These are phyloP conservation scores for Trypanosoma lewisi DNA, from an alignment of 208 protist genomes.

Conservation along the genomic window DNA sequence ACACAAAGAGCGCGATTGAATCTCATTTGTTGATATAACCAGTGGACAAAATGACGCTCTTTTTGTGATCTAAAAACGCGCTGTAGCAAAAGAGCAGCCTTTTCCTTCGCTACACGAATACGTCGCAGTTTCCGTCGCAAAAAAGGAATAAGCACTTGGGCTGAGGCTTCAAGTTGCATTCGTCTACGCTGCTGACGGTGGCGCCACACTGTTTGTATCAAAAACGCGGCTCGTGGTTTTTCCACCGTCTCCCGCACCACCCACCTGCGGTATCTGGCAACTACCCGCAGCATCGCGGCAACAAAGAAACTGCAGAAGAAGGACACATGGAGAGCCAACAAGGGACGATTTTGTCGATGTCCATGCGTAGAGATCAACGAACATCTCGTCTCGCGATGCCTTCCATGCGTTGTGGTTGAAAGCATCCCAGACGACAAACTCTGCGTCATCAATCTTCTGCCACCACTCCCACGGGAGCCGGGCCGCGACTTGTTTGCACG, in stretches of 20 bases:
- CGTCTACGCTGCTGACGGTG: slow-evolving; percentile 39
- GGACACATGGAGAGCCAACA: neutral
- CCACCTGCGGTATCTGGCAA: slow-evolving; percentile 26
- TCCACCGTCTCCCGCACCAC: slow-evolving; percentile 31
- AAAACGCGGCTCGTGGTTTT: slow-evolving; percentile 56
- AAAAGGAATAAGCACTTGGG: slow-evolving; percentile 51
- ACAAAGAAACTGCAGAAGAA: slow-evolving; percentile 27
- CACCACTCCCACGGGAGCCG: neutral
- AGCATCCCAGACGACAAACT: neutral
- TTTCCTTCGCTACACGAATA: slow-evolving; percentile 39
- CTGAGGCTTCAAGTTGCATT: slow-evolving; percentile 28
- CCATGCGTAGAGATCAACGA: neutral
- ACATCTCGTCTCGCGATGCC: neutral
- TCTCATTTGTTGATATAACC: slow-evolving; percentile 53
- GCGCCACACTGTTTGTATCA: slow-evolving; percentile 70
- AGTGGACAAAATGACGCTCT: slow-evolving; percentile 54
- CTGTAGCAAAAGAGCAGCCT: slow-evolving; percentile 60
- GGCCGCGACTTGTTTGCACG: neutral
- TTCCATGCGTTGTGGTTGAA: neutral
- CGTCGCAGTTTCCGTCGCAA: slow-evolving; percentile 36
- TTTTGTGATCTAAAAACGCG: slow-evolving; percentile 58
- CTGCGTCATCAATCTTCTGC: neutral
- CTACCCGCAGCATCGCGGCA: slow-evolving; percentile 30
- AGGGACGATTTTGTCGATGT: neutral
- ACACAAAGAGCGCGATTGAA: slow-evolving; percentile 41